Evolutionary conservation across 1,284 basidiomycete species (phyloP).

Genomic region (Schizophyllum commune): DNA sequence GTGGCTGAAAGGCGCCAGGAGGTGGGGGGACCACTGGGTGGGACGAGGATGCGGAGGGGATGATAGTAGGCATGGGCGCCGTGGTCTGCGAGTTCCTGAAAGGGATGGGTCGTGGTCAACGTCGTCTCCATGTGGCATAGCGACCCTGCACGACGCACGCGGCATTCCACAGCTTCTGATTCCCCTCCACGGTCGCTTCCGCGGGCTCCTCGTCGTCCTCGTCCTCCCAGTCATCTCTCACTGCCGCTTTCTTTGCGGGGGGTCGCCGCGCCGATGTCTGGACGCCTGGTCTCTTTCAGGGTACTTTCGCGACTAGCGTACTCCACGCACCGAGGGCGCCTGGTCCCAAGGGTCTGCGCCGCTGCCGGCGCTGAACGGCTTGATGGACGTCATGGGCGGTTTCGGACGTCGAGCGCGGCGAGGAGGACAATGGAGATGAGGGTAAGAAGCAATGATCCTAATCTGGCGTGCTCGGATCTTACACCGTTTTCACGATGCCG

Average conservation of each 20-base stretch:
- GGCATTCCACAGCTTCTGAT: conserved; percentile 14
- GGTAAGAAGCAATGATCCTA: neutral
- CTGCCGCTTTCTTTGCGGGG: conserved; percentile 10
- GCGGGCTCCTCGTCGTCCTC: neutral
- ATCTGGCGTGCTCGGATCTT: neutral
- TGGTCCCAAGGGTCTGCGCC: neutral
- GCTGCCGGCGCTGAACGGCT: neutral
- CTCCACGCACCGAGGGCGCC: neutral
- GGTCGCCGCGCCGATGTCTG: conserved; percentile 7
- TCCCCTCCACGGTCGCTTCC: conserved; percentile 4
- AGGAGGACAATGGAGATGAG: neutral
- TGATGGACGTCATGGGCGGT: neutral
- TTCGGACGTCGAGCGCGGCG: neutral
- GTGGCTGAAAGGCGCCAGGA: conserved; percentile 31
- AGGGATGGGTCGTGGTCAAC: conserved; percentile 6
- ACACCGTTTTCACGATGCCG: neutral
- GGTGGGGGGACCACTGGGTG: conserved; percentile 22
- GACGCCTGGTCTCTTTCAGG: neutral
- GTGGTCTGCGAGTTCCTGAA: conserved; percentile 29
- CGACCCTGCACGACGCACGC: conserved; percentile 9
- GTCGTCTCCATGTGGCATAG: neutral
- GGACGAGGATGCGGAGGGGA: conserved; percentile 24
- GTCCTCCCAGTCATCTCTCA: conserved; percentile 9
- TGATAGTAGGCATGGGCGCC: conserved; percentile 34
- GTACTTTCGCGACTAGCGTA: neutral